phyloP scores from a whole-genome alignment of 2,329 filamentous ascomycete species.

The Aspergillus transmontanensis region DNA sequence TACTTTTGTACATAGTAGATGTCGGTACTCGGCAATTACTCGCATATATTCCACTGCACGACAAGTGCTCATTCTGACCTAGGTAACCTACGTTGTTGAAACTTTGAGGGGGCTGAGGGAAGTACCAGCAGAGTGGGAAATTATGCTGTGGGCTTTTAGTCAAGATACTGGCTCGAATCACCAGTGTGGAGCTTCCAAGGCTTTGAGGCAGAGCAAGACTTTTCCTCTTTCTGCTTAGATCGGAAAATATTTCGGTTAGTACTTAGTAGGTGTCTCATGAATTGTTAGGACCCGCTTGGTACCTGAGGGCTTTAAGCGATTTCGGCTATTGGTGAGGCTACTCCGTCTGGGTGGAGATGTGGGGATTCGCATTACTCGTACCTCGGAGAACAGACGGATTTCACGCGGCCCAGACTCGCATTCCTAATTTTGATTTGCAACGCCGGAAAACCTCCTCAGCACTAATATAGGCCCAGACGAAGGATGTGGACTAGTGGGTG shows the following conservation, averaged over 20 bases:
- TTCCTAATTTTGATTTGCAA: background rate
- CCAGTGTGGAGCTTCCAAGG: background rate
- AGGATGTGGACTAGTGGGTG: background rate
- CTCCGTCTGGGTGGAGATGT: background rate
- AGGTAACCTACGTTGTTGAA: background rate
- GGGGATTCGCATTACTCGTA: background rate
- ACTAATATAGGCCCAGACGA: background rate
- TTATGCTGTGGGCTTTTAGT: background rate
- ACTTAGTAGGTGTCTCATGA: background rate
- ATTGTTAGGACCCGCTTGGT: background rate
- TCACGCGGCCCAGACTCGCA: background rate
- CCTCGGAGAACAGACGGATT: background rate
- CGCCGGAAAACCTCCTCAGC: too few relatives aligned
- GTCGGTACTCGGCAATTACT: background rate
- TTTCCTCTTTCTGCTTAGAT: background rate
- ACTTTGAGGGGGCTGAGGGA: background rate
- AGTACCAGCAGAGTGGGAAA: background rate
- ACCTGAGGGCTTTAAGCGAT: background rate
- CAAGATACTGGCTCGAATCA: background rate
- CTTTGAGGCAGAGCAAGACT: background rate
- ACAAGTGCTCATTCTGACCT: background rate
- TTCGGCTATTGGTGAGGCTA: background rate
- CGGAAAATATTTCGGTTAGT: background rate
- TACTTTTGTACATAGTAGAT: background rate
- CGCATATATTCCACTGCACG: background rate